Conservation (phyloP, 768 basidiomycete genomes). For the Crucibulum laeve region DNA sequence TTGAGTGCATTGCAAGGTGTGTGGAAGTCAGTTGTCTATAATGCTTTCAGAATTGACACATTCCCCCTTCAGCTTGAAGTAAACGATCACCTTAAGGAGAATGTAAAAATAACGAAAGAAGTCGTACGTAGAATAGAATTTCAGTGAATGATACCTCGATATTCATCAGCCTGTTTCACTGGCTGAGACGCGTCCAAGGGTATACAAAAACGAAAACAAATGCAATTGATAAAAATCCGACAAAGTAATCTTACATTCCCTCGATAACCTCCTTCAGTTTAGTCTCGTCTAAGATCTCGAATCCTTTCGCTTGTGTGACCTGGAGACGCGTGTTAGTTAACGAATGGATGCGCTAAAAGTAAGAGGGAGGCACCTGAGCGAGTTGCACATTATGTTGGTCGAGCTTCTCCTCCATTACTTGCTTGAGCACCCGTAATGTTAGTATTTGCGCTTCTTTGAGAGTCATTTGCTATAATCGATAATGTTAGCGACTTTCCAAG, state of each 20-base stretch:
- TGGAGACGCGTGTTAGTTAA: slow-evolving; percentile 19
- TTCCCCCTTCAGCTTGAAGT: slow-evolving; percentile 26
- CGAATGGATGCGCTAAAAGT: slow-evolving; percentile 1
- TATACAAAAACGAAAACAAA: slow-evolving; percentile 1
- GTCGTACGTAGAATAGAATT: neutral
- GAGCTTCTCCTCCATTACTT: slow-evolving; percentile 99
- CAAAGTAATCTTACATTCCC: slow-evolving; percentile 52
- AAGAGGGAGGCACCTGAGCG: slow-evolving; percentile 62
- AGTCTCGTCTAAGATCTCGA: slow-evolving; percentile 82
- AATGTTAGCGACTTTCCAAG: neutral
- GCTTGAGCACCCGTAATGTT: slow-evolving; percentile 87
- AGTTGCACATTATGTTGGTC: slow-evolving; percentile 99
- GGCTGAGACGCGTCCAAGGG: too few relatives aligned
- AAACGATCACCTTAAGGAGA: slow-evolving; percentile 6
- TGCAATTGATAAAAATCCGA: neutral
- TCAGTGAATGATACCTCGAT: too few relatives aligned
- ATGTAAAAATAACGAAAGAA: neutral
- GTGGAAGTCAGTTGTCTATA: too few relatives aligned
- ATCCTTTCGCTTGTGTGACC: slow-evolving; percentile 84
- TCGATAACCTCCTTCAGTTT: slow-evolving; percentile 83
- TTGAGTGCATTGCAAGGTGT: slow-evolving; percentile 84
- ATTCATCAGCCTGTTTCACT: too few relatives aligned
- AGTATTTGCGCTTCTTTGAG: slow-evolving; percentile 83
- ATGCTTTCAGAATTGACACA: too few relatives aligned
- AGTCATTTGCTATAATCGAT: slow-evolving; percentile 75